These are phyloP conservation scores for Moniliophthora roreri DNA, from an alignment of 1,284 basidiomycete species.

Conservation along the genomic window DNA sequence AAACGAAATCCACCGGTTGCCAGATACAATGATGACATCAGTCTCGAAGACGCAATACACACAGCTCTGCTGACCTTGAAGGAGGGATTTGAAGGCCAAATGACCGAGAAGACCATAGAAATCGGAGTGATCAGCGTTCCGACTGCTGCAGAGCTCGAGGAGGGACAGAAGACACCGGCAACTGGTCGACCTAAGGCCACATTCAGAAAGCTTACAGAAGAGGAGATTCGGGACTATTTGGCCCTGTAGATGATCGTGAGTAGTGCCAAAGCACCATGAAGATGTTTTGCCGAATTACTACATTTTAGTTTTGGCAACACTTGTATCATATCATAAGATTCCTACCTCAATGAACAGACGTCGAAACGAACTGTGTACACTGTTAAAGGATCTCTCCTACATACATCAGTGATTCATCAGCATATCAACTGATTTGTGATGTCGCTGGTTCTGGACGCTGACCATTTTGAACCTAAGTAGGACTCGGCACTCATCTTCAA, in stretches of 20 bases:
- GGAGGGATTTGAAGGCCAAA: constrained; percentile 98
- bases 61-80: constrained; percentile 98
- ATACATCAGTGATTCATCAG: background rate
- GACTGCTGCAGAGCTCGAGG: constrained; percentile 73
- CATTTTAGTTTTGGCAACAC: no score
- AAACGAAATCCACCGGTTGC: constrained; percentile 12
- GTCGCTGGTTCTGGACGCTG: background rate
- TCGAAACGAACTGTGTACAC: no score
- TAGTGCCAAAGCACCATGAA: background rate
- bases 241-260: constrained; percentile 53
- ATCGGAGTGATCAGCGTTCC: constrained; percentile 95
- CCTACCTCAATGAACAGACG: no score
- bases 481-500: no score
- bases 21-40: constrained; percentile 99
- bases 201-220: constrained; percentile 91
- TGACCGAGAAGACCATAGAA: constrained; percentile 99
- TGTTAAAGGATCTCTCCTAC: no score
- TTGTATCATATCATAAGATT: no score
- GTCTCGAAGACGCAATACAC: constrained; percentile 98
- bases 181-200: constrained; percentile 79
- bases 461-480: no score
- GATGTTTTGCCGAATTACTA: no score
- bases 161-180: constrained; percentile 70
- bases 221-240: constrained; percentile 94
- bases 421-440: constrained; percentile 1